Base-by-base conservation (phyloP, 306 rosid genomes). In the Castanopsis chinensis region DNA sequence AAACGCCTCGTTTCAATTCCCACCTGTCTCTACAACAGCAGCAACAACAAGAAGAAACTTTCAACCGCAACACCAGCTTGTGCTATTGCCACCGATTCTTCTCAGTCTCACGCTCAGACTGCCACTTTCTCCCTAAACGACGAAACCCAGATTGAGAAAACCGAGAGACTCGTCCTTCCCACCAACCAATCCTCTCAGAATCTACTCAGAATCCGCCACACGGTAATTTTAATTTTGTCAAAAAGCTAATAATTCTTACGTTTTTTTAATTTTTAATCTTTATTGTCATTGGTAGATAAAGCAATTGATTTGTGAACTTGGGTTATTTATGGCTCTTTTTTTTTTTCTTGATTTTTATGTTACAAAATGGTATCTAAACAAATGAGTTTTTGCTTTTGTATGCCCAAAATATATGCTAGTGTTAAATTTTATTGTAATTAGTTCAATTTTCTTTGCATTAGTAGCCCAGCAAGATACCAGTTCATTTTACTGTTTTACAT, bases 151-250 rank as follows among this genome's bases (percentile, higher is more conserved):
- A 18, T 3, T 43, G 81, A 69, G 12, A 51, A 70, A 37, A 74
- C 68, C 11, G 85, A 81, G 71, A 89, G 65, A 80, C n/a, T 88
- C 19, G 84, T 89, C 61, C 99, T 95, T 21, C 99, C 98, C 0
- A 88, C 98, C 69, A 95, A 95, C 74, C 89, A 91, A 35, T 91
- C 98, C 3, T 95, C 99, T 1, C 86, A 83, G 76, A 85, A 76
- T 43, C 96, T 95, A 35, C 98, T 95, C 81, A 85, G 94, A 79
- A 86, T 95, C 71, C 99, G 99, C 35, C 99, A 95, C 83, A 85
- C 99, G 93, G 99, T 95, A 84, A 74, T 77, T 58, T 43, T 41
- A 41, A 41, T 41, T 41, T 41, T 41, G 45, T 41, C 45, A 41
- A 41, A 41, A 41, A 41, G 45, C 53, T 13, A 32, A 57, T 72